These are phyloP conservation scores for Gymnopilus junonius DNA, from an alignment of 768 basidiomycete genomes.

Conservation along the genomic window DNA sequence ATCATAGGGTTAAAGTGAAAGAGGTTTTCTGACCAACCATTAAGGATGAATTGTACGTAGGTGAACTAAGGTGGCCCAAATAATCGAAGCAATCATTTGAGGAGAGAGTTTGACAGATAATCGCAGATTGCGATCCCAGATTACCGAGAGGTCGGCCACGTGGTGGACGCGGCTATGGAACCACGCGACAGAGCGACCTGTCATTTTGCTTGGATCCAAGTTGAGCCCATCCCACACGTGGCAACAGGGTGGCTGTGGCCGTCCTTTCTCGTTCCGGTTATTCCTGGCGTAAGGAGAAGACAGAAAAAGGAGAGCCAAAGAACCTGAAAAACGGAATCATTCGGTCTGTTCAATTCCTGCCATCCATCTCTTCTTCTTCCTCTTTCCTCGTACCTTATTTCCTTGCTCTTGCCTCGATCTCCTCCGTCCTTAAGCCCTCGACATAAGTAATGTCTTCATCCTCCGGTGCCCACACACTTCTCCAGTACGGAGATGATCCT, in stretches of 20 bases:
- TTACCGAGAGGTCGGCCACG: conserved; percentile 18
- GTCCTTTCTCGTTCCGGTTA: conserved; percentile 17
- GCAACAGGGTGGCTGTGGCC: conserved; percentile 19
- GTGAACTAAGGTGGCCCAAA: not conserved
- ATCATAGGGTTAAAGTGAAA: not conserved
- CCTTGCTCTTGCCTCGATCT: conserved; percentile 10
- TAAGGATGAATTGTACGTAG: not conserved
- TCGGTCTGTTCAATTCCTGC: conserved; percentile 6
- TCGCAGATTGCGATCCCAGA: conserved; percentile 15
- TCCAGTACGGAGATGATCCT: conserved; percentile 69
- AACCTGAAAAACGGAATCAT: conserved; percentile 12
- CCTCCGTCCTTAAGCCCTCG: conserved; percentile 1
- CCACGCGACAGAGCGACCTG: conserved; percentile 20
- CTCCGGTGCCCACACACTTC: conserved; percentile 47
- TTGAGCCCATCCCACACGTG: conserved; percentile 17
- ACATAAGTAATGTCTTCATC: conserved; percentile 25
- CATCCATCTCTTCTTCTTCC: conserved; percentile 21
- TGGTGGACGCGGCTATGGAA: conserved; percentile 11
- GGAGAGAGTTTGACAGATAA: not conserved
- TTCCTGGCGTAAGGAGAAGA: conserved; percentile 14
- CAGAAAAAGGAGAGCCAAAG: conserved; percentile 14
- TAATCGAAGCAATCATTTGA: not conserved
- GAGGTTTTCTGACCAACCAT: not conserved
- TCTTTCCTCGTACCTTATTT: conserved; percentile 19
- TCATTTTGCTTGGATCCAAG: conserved; percentile 10